Base-by-base conservation (phyloP, 192 early-diverging fungal genomes). In the Geranomyces michiganensis region DNA sequence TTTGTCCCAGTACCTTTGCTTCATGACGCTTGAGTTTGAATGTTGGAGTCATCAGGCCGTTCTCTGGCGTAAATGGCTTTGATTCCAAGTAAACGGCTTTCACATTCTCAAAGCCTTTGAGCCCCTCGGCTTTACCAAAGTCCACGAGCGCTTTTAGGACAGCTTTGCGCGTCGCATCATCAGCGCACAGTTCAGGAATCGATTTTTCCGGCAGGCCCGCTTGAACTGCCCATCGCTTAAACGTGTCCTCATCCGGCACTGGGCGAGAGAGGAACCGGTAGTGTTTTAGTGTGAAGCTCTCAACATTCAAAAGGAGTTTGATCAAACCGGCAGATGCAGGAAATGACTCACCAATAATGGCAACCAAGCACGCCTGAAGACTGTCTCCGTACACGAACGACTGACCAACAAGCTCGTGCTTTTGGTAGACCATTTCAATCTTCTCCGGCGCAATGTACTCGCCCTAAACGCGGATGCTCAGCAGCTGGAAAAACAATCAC, bases 321-420 rank as follows among this genome's bases (percentile, higher is more conserved):
- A 47, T 14, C n/a, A 12, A 47, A n/a, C 46, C n/a, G n/a, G n/a
- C n/a, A n/a, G n/a, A n/a, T n/a, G n/a, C n/a, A n/a, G n/a, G n/a
- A n/a, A n/a, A 27, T 12, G 90, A 41, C 62, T 45, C 27, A 64
- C 62, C 62, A 10, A 84, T 93, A 7, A 99, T 92, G 33, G 97
- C 70, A n/a, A 65, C 82, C 88, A 72, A 77, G 78, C 12, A 89
- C 81, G 82, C 94, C 49, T 72, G 88, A 60, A 97, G 81, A 30
- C 91, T 92, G 76, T 98, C 93, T 53, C 97, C 97, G 81, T 98
- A 92, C 6, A 99, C 94, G 78, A 93, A 98, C 26, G 91, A 81
- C 82, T 97, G 96, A 47, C 92, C 89, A 13, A 97, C 85, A 45
- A 64, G 26, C 44, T 62, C 70, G 61, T 72, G 70, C 60, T 72